Percentiles rank a stretch among this genome's conserved stretches.
Evolutionary conservation across 108 stramenopile species (phyloP).

Genomic region (Parmales sp.): DNA sequence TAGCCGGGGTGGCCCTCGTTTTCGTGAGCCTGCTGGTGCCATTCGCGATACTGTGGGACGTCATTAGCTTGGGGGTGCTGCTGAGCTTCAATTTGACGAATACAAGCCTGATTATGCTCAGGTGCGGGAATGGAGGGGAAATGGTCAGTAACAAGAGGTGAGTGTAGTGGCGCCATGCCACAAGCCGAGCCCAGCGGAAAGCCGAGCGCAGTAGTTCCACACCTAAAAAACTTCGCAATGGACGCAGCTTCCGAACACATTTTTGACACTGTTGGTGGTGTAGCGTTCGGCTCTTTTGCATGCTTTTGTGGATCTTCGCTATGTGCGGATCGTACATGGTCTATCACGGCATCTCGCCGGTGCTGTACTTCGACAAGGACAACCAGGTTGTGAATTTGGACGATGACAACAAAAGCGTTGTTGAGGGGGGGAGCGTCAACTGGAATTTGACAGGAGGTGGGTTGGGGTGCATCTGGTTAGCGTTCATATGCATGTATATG

Average conservation of each 20-base stretch:
- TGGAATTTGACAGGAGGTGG: background rate
- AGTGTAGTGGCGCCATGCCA: too few species aligned
- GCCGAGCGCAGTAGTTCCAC: too few species aligned
- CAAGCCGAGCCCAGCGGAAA: too few species aligned
- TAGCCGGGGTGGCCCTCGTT: background rate
- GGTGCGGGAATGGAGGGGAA: background rate
- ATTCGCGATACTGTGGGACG: constrained; percentile 2
- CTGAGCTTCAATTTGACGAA: constrained; percentile 15
- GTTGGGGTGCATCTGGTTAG: background rate
- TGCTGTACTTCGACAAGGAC: too few species aligned
- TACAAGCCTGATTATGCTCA: constrained; percentile 6
- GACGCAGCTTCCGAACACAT: background rate
- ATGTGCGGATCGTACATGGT: background rate
- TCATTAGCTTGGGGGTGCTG: constrained; percentile 10
- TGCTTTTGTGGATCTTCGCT: background rate
- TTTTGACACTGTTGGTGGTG: background rate
- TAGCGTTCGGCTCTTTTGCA: background rate
- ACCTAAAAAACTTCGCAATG: too few species aligned
- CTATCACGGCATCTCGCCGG: background rate
- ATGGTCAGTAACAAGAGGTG: background rate
- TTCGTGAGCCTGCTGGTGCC: constrained; percentile 4
- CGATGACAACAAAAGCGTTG: background rate
- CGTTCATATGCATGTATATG: background rate
- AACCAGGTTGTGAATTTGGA: too few species aligned
- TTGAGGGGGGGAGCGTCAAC: background rate